Conservation (phyloP, 768 basidiomycete species). For the Termitomyces sp. region DNA sequence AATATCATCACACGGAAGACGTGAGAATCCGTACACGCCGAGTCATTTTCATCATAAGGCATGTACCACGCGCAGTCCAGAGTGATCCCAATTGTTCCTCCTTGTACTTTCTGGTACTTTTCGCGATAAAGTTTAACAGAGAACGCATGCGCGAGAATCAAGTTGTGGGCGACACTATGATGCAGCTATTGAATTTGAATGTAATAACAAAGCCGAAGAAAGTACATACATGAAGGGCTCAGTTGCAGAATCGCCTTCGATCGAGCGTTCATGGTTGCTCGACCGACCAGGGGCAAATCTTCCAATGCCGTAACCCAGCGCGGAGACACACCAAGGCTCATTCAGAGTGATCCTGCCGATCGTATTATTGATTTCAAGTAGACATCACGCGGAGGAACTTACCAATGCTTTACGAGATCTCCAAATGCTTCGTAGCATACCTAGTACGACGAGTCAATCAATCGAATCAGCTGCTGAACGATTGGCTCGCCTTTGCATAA, state of each 20-base stretch:
- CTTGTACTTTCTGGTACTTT: conserved; percentile 50
- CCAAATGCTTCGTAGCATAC: conserved; percentile 71
- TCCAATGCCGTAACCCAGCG: conserved; percentile 64
- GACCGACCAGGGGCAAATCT: conserved; percentile 69
- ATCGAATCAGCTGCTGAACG: background rate
- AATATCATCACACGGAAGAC: background rate
- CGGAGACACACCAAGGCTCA: conserved; percentile 69
- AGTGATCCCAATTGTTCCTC: conserved; percentile 70
- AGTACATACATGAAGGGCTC: conserved; percentile 61
- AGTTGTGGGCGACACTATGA: conserved; percentile 60
- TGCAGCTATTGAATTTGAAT: background rate
- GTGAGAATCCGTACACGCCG: conserved; percentile 46
- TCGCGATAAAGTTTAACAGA: conserved; percentile 65
- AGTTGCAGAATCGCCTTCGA: conserved; percentile 57
- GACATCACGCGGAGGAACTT: conserved; percentile 6
- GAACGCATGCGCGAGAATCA: conserved; percentile 69
- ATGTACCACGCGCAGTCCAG: conserved; percentile 66
- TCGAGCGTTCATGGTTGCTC: conserved; percentile 53
- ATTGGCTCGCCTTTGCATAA: conserved; percentile 49
- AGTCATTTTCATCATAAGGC: conserved; percentile 59
- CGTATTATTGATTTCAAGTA: background rate
- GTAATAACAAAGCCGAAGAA: background rate
- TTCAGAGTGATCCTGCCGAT: conserved; percentile 62
- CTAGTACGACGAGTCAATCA: conserved; percentile 25
- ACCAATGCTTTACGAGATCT: conserved; percentile 74